A percentile compares a stretch with the other conserved stretches of the same genome.
Conservation (phyloP, 139 green algal species). For the Volvox reticuliferus region DNA sequence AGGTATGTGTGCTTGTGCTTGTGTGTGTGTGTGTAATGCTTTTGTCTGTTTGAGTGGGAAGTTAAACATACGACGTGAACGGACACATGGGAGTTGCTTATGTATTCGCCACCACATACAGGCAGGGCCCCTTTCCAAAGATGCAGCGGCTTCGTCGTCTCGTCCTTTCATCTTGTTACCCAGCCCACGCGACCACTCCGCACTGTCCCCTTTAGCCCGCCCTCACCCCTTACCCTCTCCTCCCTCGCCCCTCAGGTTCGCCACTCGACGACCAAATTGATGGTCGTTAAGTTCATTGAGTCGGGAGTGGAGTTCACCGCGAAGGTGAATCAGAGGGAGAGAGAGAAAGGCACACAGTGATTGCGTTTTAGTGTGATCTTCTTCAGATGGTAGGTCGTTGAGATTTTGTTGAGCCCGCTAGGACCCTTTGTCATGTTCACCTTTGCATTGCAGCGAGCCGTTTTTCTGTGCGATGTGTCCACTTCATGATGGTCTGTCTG, state of each 20-base stretch:
- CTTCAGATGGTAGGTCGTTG: not conserved
- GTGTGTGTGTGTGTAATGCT: not conserved
- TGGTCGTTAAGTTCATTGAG: not conserved
- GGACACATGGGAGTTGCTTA: not conserved
- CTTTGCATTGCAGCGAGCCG: not conserved
- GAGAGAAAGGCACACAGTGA: not conserved
- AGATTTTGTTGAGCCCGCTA: not conserved
- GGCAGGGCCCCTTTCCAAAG: not conserved
- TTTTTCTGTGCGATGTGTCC: not conserved
- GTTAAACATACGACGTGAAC: not conserved
- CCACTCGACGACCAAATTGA: not conserved
- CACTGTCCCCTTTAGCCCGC: not conserved
- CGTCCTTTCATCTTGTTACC: not conserved
- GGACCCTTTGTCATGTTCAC: not conserved
- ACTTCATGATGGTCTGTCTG: not conserved
- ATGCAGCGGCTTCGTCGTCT: not conserved
- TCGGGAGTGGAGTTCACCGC: constrained; percentile 28
- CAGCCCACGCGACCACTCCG: not conserved
- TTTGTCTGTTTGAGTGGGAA: not conserved
- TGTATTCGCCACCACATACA: not conserved
- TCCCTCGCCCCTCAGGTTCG: not conserved
- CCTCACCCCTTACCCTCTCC: not conserved
- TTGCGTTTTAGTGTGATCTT: not conserved
- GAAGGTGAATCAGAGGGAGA: constrained; percentile 9
- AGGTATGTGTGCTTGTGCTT: not conserved